phyloP scores from a whole-genome alignment of 2,329 filamentous ascomycete species.

The Coleophoma cylindrospora region DNA sequence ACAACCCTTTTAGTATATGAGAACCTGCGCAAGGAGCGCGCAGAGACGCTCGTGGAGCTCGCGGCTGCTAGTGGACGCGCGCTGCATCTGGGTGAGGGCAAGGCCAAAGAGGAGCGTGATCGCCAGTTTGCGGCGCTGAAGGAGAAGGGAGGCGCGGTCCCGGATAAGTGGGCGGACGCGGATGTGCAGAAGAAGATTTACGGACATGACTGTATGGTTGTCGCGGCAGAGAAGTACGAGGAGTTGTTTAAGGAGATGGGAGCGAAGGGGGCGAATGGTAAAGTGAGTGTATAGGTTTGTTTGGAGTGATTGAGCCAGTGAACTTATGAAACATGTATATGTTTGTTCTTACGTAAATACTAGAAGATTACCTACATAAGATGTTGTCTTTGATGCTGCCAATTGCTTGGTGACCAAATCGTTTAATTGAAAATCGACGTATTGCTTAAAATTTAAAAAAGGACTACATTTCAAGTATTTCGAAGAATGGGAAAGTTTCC shows the following conservation, averaged over 20 bases:
- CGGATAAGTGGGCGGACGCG: conserved; percentile 67
- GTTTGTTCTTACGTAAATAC: no score
- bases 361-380: no score
- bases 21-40: conserved; percentile 49
- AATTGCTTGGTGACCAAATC: no score
- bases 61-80: conserved; percentile 47
- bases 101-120: conserved; percentile 54
- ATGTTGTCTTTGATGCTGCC: no score
- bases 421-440: no score
- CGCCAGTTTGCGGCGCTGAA: conserved; percentile 47
- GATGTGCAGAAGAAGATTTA: conserved; percentile 65
- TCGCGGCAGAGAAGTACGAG: conserved; percentile 47
- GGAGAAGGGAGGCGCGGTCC: conserved; percentile 38
- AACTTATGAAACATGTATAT: no score
- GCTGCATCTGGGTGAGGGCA: conserved; percentile 53
- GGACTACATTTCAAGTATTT: no score
- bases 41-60: conserved; percentile 43
- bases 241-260: conserved; percentile 30
- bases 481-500: no score
- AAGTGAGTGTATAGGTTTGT: no score
- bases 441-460: no score
- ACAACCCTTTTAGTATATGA: conserved; percentile 51
- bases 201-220: conserved; percentile 54
- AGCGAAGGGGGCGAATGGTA: no score
- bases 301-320: no score